These are phyloP conservation scores for Populus tremula DNA, from an alignment of 345 rosid genomes.

Conservation along the genomic window DNA sequence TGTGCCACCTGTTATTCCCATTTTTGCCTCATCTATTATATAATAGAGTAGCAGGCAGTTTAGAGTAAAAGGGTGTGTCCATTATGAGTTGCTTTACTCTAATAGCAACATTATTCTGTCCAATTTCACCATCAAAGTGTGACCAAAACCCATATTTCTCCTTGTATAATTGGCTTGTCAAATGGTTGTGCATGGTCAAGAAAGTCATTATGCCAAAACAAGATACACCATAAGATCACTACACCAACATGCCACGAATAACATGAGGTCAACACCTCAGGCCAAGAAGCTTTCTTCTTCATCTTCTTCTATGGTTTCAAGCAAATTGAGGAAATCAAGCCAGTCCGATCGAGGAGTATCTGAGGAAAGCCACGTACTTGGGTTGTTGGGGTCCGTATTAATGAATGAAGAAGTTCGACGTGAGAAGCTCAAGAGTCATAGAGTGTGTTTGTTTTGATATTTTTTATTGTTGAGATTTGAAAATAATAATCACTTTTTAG, in stretches of 20 bases:
- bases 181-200: neutral
- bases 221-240: conserved; percentile 23
- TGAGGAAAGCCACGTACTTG: conserved; percentile 10
- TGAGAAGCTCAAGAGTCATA: neutral
- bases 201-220: neutral
- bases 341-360: conserved; percentile 10
- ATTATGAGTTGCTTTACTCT: no score
- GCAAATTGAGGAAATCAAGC: neutral
- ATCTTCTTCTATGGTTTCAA: conserved; percentile 11
- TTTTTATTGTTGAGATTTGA: no score
- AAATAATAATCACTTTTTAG: no score
- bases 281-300: conserved; percentile 28
- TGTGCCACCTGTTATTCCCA: neutral
- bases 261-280: conserved; percentile 23
- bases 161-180: neutral
- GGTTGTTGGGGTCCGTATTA: conserved; percentile 17
- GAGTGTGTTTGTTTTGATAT: no score
- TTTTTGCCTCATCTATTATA: neutral
- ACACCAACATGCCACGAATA: conserved; percentile 35
- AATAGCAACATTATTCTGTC: neutral
- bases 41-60: neutral
- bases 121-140: neutral
- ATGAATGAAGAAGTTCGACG: neutral
- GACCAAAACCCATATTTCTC: neutral
- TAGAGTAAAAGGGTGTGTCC: neutral